These are phyloP conservation scores for Trichosporon sp. DNA, from an alignment of 1,284 basidiomycete genomes.

Conservation along the genomic window DNA sequence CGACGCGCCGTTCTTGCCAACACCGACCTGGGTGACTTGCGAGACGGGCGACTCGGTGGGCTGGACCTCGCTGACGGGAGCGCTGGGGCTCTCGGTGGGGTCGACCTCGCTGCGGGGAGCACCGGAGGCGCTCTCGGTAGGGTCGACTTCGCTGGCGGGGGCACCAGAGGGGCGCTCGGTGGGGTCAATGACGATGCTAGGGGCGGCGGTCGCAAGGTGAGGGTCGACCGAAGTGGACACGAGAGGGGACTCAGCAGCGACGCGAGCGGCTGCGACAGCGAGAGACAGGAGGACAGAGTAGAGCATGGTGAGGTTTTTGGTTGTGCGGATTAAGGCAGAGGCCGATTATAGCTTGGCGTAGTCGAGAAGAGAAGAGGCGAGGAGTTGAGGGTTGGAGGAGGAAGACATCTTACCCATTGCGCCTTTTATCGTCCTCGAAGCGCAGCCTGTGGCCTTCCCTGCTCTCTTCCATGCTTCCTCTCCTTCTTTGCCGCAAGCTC, in stretches of 20 bases:
- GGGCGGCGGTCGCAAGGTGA: not conserved
- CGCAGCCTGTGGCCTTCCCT: not conserved
- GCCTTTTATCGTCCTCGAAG: not conserved
- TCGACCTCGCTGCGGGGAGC: no score
- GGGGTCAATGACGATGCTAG: not conserved
- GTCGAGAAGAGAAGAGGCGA: not conserved
- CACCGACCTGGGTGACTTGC: not conserved
- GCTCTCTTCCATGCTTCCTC: no score
- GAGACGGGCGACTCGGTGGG: no score
- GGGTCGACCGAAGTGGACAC: not conserved
- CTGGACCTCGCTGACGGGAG: no score
- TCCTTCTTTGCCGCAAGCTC: no score
- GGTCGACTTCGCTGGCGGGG: not conserved
- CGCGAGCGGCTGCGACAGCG: not conserved
- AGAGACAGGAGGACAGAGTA: not conserved
- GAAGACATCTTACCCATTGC: not conserved
- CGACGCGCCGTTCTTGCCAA: not conserved
- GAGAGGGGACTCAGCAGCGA: not conserved
- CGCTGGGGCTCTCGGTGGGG: no score
- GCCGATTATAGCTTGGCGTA: no score
- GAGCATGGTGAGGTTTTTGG: not conserved
- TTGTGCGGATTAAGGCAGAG: not conserved
- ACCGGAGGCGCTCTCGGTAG: not conserved
- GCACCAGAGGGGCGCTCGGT: not conserved
- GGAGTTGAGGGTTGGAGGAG: not conserved